Evolutionary conservation across 2,329 filamentous ascomycete species (phyloP), one percentile per base, ranked within the genome.

Genomic region (Penicillium sp.): DNA sequence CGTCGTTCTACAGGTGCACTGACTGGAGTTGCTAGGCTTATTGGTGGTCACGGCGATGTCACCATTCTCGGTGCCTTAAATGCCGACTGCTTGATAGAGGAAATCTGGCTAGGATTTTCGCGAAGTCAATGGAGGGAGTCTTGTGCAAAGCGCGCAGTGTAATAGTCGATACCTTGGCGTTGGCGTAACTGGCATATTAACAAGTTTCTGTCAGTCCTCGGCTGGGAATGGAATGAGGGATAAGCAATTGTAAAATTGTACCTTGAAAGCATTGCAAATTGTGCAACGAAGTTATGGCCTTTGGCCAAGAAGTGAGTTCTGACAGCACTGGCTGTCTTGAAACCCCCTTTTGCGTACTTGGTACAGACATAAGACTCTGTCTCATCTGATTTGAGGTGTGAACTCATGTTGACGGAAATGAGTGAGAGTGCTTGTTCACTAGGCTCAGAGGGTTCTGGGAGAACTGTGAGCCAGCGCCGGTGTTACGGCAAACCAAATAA

Each of bases 381-480:
- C 32, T 20, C 32, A 6, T 8, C 8, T 37, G 33, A 18, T 2
- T 20, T 20, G 5, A 10, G 18, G 8, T 37, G 20, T 20, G 18
- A 37, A 9, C 15, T 18, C 33, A 37, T 37, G 9, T 20, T 18
- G 33, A 20, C 1, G 33, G 8, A 18, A 4, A 12, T 9, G 1
- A 18, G 8, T 2, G 33, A 10, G 18, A 9, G 5, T 20, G 15
- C 18, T 85, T 80, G 86, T 96, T 97, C 74, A 78, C 81, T 76
- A 97, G 77, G 84, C 97, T 98, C 64, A 96, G 78, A 67, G 91
- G 89, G 73, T 97, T 92, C 66, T 88, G 87, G 65, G 92, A 97
- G 82, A 98, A 90, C 77, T 88, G 87, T 66, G 87, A 80, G 73
- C 88, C 87, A 70, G 88, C 90, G 68, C 80, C 80, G 66, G 78